Evolutionary conservation across 2,329 filamentous ascomycete species (phyloP).

Genomic region (Sarocladiaceae sp.): DNA sequence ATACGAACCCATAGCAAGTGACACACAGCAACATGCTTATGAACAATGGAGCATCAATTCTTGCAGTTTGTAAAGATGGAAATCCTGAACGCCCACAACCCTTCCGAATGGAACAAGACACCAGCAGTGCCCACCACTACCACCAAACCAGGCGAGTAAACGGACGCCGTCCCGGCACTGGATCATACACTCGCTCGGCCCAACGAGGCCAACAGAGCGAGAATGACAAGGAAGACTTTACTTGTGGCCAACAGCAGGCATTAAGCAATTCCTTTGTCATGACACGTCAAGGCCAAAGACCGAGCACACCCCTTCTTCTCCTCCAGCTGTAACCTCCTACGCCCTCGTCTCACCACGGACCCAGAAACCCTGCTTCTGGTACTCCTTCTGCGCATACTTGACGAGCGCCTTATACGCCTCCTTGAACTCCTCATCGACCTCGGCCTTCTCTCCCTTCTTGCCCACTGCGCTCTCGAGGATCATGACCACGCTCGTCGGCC

Average conservation of each 20-base stretch:
- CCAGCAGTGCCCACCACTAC: too few relatives aligned
- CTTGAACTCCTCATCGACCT: conserved; percentile 52
- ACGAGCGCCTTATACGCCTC: conserved; percentile 59
- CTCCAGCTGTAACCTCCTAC: conserved; percentile 4
- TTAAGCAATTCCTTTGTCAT: too few relatives aligned
- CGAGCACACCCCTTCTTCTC: neutral
- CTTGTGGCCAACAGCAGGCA: too few relatives aligned
- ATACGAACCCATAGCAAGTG: too few relatives aligned
- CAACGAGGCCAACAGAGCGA: too few relatives aligned
- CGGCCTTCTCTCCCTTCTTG: conserved; percentile 40
- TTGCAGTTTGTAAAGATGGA: neutral
- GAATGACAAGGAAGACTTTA: too few relatives aligned
- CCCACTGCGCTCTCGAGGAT: conserved; percentile 51
- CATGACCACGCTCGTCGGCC: conserved; percentile 96
- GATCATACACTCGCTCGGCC: conserved; percentile 9
- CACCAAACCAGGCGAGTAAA: conserved; percentile 8
- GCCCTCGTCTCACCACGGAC: conserved; percentile 31
- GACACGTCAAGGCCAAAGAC: too few relatives aligned
- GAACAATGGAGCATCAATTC: conserved; percentile 2
- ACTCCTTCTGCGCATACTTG: conserved; percentile 62
- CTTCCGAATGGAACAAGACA: conserved; percentile 7
- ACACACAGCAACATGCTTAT: neutral
- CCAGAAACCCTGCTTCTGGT: conserved; percentile 49
- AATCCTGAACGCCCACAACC: conserved; percentile 8
- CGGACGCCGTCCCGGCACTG: conserved; percentile 5